Evolutionary conservation across 2,329 filamentous ascomycete species (phyloP).

Genomic region (Aspergillus sp.): DNA sequence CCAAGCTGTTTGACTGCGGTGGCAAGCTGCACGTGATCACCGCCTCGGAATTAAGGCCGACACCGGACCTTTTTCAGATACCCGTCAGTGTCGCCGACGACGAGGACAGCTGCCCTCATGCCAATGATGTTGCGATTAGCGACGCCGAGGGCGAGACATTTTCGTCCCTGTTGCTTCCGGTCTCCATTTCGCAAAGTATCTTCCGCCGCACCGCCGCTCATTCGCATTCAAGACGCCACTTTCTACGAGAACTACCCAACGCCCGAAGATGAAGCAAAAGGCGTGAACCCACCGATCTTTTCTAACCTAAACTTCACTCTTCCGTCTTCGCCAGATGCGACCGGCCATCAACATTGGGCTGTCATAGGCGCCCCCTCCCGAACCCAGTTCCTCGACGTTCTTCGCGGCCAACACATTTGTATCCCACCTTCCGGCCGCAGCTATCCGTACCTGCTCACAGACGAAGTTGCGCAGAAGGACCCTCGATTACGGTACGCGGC

Average conservation of each 20-base stretch:
- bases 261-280: conserved; percentile 38
- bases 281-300: conserved; percentile 72
- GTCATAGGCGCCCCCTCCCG: conserved; percentile 78
- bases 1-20: not conserved
- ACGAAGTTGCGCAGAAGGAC: conserved; percentile 55
- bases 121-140: conserved; percentile 5
- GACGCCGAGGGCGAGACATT: conserved; percentile 9
- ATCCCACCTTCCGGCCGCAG: conserved; percentile 72
- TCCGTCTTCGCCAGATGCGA: conserved; percentile 46
- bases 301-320: conserved; percentile 68
- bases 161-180: conserved; percentile 11
- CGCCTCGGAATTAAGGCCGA: conserved; percentile 8
- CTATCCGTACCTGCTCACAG: conserved; percentile 73
- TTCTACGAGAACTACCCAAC: conserved; percentile 78
- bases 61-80: not conserved
- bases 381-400: conserved; percentile 76
- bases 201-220: conserved; percentile 51
- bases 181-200: conserved; percentile 16
- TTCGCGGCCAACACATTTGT: conserved; percentile 73
- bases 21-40: not conserved
- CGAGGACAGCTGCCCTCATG: not conserved
- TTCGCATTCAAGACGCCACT: conserved; percentile 74
- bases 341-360: conserved; percentile 68
- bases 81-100: not conserved
- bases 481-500: conserved; percentile 57